Evolutionary conservation across 2,329 filamentous ascomycete genomes (phyloP).

Genomic region (Neofusicoccum sp.): DNA sequence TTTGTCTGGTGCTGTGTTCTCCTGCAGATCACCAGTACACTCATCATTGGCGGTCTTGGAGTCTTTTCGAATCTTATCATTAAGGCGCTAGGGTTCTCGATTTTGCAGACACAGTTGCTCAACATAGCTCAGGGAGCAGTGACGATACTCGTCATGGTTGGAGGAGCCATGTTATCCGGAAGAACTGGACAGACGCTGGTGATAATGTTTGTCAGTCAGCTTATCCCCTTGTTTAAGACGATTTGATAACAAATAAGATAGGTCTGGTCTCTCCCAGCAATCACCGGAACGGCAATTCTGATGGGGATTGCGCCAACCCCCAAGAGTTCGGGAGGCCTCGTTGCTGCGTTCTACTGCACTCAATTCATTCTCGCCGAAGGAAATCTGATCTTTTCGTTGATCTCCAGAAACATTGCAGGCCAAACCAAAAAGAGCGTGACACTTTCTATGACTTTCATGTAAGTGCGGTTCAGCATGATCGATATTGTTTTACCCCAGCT

Average conservation of each 20-base stretch:
- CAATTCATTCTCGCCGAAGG: constrained; percentile 31
- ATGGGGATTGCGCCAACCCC: constrained; percentile 27
- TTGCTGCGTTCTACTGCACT: constrained; percentile 34
- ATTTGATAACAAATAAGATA: background rate
- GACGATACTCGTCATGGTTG: constrained; percentile 31
- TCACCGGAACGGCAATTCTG: constrained; percentile 30
- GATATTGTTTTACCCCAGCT: background rate
- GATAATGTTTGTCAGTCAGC: constrained; percentile 28
- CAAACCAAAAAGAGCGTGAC: constrained; percentile 27
- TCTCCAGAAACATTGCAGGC: constrained; percentile 26
- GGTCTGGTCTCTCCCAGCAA: constrained; percentile 23
- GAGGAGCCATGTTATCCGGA: constrained; percentile 27
- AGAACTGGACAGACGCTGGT: constrained; percentile 27
- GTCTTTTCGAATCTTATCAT: constrained; percentile 41
- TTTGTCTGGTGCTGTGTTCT: constrained; percentile 29
- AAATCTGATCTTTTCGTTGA: constrained; percentile 26
- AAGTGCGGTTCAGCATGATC: background rate
- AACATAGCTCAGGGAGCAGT: constrained; percentile 34
- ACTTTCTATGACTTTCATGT: constrained; percentile 25
- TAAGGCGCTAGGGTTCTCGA: constrained; percentile 31
- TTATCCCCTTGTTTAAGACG: background rate
- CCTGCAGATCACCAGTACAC: constrained; percentile 30
- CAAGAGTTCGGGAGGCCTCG: constrained; percentile 28
- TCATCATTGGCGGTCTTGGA: constrained; percentile 40
- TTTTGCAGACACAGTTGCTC: constrained; percentile 33